Evolutionary conservation across 2,329 filamentous ascomycete species (phyloP).

Genomic region (Neonectria ditissima): DNA sequence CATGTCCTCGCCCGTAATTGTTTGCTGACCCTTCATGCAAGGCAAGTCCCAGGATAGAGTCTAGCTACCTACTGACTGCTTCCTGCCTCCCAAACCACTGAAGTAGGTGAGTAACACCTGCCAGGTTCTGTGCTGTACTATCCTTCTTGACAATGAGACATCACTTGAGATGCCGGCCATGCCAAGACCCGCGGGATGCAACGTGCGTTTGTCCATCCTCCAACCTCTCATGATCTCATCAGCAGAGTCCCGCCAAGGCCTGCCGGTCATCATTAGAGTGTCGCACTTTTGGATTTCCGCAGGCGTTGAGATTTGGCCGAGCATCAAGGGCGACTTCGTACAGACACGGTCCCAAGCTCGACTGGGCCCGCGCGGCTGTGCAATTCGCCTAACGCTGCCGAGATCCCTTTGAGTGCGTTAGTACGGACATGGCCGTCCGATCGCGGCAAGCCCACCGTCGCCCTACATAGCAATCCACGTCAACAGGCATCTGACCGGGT

Average conservation of each 20-base stretch:
- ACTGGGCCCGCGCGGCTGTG: not conserved
- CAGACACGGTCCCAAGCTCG: conserved; percentile 6
- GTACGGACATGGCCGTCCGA: not conserved
- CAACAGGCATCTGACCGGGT: not conserved
- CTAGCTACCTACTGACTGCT: too few species aligned
- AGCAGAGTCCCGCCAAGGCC: conserved; percentile 4
- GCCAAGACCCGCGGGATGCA: not conserved
- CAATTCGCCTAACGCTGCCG: conserved; percentile 1
- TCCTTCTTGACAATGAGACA: not conserved
- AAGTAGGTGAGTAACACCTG: not conserved
- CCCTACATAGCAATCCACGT: not conserved
- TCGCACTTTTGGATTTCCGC: not conserved
- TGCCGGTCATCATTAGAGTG: conserved; percentile 11
- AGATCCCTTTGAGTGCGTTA: not conserved
- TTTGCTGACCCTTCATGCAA: not conserved
- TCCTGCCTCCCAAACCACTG: not conserved
- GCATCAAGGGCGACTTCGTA: conserved; percentile 2
- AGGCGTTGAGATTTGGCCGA: not conserved
- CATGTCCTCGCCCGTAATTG: not conserved
- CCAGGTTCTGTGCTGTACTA: not conserved
- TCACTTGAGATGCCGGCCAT: not conserved
- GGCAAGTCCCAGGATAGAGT: not conserved
- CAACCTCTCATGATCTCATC: not conserved
- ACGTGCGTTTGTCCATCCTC: not conserved
- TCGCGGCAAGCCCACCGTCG: not conserved